These are phyloP conservation scores for Phytophthora litchii DNA, from an alignment of 352 stramenopile species.

Conservation along the genomic window DNA sequence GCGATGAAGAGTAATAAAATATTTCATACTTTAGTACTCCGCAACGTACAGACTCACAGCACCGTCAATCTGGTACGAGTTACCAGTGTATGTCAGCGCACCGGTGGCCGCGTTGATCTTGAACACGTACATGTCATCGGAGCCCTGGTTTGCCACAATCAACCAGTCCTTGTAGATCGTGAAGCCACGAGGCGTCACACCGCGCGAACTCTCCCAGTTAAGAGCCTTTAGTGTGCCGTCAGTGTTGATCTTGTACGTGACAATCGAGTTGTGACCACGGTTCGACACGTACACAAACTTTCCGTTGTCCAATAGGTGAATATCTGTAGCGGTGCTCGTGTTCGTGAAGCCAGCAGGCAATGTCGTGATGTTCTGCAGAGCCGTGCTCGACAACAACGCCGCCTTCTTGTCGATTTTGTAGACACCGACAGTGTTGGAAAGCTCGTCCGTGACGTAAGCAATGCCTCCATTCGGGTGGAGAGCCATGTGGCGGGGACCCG, in stretches of 20 bases:
- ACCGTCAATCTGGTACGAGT: constrained; percentile 42
- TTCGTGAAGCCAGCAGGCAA: constrained; percentile 42
- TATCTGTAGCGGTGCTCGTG: constrained; percentile 39
- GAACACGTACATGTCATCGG: constrained; percentile 61
- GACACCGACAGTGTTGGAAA: constrained; percentile 66
- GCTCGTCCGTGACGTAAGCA: constrained; percentile 62
- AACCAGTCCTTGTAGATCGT: constrained; percentile 49
- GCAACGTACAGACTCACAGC: constrained; percentile 42
- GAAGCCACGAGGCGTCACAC: constrained; percentile 50
- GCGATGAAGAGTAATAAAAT: too few relatives aligned
- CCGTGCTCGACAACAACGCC: constrained; percentile 24
- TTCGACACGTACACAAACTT: constrained; percentile 70
- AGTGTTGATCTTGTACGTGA: constrained; percentile 47
- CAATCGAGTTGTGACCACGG: constrained; percentile 66
- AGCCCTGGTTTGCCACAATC: constrained; percentile 64
- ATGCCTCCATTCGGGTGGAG: constrained; percentile 48
- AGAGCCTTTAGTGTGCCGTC: constrained; percentile 41
- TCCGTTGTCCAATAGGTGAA: constrained; percentile 53
- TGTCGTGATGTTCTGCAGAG: constrained; percentile 59
- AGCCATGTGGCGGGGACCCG: constrained; percentile 66
- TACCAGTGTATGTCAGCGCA: constrained; percentile 41
- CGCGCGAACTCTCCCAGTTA: constrained; percentile 44
- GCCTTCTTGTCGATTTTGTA: constrained; percentile 40
- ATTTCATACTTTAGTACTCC: constrained; percentile 21
- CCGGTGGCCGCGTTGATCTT: constrained; percentile 41